A percentile compares a stretch with the other conserved stretches of the same genome.
Conservation (phyloP, 1,284 basidiomycete genomes). For the Bjerkandera adusta region DNA sequence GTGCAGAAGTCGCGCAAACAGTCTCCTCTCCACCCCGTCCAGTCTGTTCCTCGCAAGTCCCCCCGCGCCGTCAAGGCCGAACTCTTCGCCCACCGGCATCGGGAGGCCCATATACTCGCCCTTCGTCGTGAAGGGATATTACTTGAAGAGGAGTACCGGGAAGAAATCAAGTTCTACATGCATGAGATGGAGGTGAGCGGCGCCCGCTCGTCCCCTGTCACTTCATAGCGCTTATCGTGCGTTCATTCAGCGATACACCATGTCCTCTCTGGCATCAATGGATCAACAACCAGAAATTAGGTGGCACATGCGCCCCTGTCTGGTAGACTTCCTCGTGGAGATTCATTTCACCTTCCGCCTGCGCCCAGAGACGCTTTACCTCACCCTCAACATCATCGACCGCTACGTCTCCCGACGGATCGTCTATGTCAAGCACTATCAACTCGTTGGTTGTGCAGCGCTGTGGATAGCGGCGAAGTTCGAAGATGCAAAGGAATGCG, state of each 20-base stretch:
- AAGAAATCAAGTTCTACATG: slow-evolving; percentile 94
- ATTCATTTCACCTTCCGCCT: slow-evolving; percentile 97
- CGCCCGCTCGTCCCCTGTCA: background rate
- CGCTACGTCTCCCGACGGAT: slow-evolving; percentile 98
- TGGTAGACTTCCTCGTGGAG: slow-evolving; percentile 98
- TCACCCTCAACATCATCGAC: slow-evolving; percentile 98
- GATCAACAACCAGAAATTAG: slow-evolving; percentile 97
- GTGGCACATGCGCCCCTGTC: slow-evolving; percentile 98
- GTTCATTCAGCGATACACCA: slow-evolving; percentile 67
- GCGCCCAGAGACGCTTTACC: slow-evolving; percentile 96
- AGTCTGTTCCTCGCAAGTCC: slow-evolving; percentile 50
- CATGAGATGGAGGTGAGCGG: slow-evolving; percentile 92
- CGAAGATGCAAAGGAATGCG: slow-evolving; percentile 98
- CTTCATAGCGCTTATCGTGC: slow-evolving; percentile 5
- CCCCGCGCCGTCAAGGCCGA: slow-evolving; percentile 63
- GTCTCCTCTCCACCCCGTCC: slow-evolving; percentile 44
- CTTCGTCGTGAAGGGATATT: slow-evolving; percentile 67
- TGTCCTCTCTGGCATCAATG: slow-evolving; percentile 92
- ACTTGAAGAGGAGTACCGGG: slow-evolving; percentile 92
- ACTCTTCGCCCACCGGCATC: slow-evolving; percentile 60
- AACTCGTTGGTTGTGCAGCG: slow-evolving; percentile 97
- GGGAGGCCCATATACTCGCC: slow-evolving; percentile 63
- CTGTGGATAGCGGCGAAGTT: slow-evolving; percentile 99
- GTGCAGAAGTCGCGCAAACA: slow-evolving; percentile 57
- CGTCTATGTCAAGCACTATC: slow-evolving; percentile 99